These are phyloP conservation scores for Neodidymelliopsis sp. DNA, from an alignment of 2,329 filamentous ascomycete species.

Conservation along the genomic window DNA sequence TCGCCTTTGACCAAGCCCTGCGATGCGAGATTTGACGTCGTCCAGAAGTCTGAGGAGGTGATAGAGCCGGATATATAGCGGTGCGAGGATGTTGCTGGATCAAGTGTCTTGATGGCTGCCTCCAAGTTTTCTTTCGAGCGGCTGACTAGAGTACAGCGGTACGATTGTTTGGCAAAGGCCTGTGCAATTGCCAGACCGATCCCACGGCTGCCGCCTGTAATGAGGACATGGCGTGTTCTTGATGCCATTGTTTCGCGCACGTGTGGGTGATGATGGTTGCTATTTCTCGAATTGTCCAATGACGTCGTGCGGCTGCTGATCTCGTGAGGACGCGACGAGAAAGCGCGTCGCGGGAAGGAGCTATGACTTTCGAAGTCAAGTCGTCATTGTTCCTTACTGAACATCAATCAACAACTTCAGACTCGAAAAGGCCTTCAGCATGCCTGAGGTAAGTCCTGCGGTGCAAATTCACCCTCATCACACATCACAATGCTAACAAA, in stretches of 20 bases:
- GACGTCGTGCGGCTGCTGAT: conserved; percentile 26
- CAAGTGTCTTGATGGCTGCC: conserved; percentile 32
- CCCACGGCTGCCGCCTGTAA: conserved; percentile 50
- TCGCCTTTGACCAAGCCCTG: conserved; percentile 1
- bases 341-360: conserved; percentile 11
- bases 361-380: conserved; percentile 10
- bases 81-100: conserved; percentile 24
- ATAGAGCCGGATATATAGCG: conserved; percentile 41
- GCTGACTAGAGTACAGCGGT: conserved; percentile 44
- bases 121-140: conserved; percentile 35
- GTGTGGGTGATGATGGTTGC: not conserved
- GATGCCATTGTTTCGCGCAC: conserved; percentile 4
- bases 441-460: conserved; percentile 51
- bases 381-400: conserved; percentile 8
- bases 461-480: no score
- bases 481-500: not conserved
- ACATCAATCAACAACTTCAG: not conserved
- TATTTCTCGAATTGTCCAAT: conserved; percentile 30
- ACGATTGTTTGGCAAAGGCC: conserved; percentile 38
- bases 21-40: conserved; percentile 14
- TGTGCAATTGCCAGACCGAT: conserved; percentile 50
- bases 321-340: conserved; percentile 38
- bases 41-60: conserved; percentile 36
- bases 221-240: conserved; percentile 38
- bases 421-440: conserved; percentile 15